Conservation (phyloP, 768 basidiomycete species). For the Dioszegia crocea region DNA sequence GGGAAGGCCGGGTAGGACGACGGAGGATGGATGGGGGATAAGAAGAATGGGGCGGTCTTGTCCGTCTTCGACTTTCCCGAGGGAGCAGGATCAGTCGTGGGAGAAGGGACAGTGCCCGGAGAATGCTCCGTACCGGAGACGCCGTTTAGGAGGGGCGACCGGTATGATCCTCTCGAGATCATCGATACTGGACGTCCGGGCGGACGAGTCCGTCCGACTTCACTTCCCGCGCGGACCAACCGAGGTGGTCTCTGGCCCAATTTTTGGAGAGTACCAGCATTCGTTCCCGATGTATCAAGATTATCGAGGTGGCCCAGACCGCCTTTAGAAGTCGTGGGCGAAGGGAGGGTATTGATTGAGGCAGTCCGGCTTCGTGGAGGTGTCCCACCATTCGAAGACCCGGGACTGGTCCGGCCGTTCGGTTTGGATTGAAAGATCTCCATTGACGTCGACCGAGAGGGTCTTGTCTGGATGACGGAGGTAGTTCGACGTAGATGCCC, state of each 20-base stretch:
- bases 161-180: slow-evolving; percentile 1
- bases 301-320: neutral
- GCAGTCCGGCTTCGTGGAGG: slow-evolving; percentile 1
- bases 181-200: neutral
- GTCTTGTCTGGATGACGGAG: neutral
- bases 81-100: too few relatives aligned
- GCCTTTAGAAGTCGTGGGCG: neutral
- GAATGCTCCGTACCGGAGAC: neutral
- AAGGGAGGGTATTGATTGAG: neutral
- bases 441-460: neutral
- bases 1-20: slow-evolving; percentile 77
- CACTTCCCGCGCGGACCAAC: slow-evolving; percentile 1
- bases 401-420: neutral
- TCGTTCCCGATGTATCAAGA: neutral
- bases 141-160: neutral
- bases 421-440: neutral
- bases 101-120: too few relatives aligned
- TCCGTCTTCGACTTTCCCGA: too few relatives aligned
- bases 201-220: neutral
- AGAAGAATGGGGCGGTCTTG: neutral
- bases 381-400: neutral
- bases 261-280: neutral
- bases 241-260: slow-evolving; percentile 6
- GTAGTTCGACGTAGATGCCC: neutral
- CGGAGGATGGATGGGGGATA: slow-evolving; percentile 65